These are phyloP conservation scores for Saussurea involucrata DNA, from an alignment of 129 eudicot species.

Conservation along the genomic window DNA sequence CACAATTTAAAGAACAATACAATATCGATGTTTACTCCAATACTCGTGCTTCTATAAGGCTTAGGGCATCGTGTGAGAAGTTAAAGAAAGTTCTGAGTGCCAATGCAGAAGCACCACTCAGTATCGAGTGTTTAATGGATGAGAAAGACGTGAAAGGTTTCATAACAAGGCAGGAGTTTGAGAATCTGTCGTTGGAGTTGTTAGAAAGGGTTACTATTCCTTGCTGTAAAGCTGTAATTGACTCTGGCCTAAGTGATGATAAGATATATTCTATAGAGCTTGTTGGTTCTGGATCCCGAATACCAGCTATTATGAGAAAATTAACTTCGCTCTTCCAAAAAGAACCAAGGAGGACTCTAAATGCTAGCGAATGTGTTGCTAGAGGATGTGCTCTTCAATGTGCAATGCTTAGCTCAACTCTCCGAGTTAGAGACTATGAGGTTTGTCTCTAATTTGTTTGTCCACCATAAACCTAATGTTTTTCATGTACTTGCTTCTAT, in stretches of 20 bases:
- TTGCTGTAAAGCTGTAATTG: conserved; percentile 50
- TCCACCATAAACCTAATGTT: not conserved
- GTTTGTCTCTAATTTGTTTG: conserved; percentile 31
- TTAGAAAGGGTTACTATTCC: conserved; percentile 55
- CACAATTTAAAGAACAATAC: conserved; percentile 46
- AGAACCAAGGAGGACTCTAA: conserved; percentile 63
- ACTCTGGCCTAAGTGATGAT: conserved; percentile 43
- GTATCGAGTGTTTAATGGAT: conserved; percentile 79
- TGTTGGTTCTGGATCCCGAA: conserved; percentile 85
- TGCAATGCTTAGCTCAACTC: conserved; percentile 81
- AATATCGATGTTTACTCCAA: conserved; percentile 59
- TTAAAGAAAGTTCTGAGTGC: conserved; percentile 82
- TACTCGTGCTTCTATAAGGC: conserved; percentile 59
- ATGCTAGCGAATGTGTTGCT: conserved; percentile 94
- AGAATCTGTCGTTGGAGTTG: conserved; percentile 49
- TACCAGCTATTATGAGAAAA: conserved; percentile 58
- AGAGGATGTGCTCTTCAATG: conserved; percentile 88
- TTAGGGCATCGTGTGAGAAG: conserved; percentile 78
- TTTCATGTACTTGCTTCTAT: not conserved
- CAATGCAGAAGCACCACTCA: conserved; percentile 79
- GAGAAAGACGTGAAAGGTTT: conserved; percentile 77
- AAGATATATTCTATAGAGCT: conserved; percentile 75
- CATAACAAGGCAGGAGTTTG: conserved; percentile 83
- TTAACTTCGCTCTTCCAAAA: conserved; percentile 41
- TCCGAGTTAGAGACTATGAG: conserved; percentile 73